These are phyloP conservation scores for Cyberlindnera maritima DNA, from an alignment of 805 yeast species.

Conservation along the genomic window DNA sequence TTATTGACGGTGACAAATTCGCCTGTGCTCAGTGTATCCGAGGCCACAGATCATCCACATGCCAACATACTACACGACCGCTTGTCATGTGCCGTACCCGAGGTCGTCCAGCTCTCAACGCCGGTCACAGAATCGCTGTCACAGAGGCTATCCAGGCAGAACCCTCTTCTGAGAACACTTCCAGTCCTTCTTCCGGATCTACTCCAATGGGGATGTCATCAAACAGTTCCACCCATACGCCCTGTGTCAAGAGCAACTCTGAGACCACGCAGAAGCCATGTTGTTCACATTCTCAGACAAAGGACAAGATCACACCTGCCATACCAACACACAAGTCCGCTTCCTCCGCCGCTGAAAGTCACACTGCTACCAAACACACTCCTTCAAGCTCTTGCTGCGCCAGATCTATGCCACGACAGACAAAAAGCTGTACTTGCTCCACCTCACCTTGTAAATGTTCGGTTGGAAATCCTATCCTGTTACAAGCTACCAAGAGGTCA, in stretches of 20 bases:
- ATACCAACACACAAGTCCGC: too few relatives aligned
- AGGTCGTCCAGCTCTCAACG: constrained; percentile 66
- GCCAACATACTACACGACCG: constrained; percentile 72
- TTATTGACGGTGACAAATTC: constrained; percentile 69
- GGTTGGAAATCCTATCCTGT: constrained; percentile 22
- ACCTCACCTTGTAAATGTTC: constrained; percentile 11
- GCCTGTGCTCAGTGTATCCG: constrained; percentile 78
- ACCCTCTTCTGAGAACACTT: neutral
- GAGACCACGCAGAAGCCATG: too few relatives aligned
- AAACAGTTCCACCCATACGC: neutral
- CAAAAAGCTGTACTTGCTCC: neutral
- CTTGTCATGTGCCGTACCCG: constrained; percentile 28
- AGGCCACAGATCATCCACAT: constrained; percentile 79
- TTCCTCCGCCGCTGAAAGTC: too few relatives aligned
- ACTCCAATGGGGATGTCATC: neutral
- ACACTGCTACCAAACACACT: neutral
- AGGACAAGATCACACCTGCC: too few relatives aligned
- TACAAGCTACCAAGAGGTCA: constrained; percentile 27
- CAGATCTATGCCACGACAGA: neutral
- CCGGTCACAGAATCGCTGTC: constrained; percentile 29
- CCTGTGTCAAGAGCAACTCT: too few relatives aligned
- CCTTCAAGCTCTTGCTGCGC: constrained; percentile 8
- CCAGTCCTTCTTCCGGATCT: neutral
- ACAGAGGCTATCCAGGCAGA: constrained; percentile 21
- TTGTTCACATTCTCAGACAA: too few relatives aligned